These are phyloP conservation scores for Strigomonas galati DNA, from an alignment of 208 protist species.

Conservation along the genomic window DNA sequence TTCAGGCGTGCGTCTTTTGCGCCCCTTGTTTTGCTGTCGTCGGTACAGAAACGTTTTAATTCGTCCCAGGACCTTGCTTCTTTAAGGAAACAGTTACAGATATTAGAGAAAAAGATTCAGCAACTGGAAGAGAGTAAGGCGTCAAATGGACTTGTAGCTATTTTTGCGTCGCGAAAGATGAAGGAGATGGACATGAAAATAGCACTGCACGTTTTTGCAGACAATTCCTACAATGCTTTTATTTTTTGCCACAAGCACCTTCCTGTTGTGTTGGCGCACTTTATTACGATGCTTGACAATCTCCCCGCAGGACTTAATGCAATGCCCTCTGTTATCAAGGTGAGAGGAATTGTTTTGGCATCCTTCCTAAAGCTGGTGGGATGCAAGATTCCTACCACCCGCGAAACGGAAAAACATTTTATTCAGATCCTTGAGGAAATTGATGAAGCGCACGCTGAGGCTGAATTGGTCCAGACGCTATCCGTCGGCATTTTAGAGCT, in stretches of 20 bases:
- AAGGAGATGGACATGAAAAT: conserved; percentile 51
- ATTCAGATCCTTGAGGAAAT: conserved; percentile 61
- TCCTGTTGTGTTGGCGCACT: conserved; percentile 71
- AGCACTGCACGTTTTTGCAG: conserved; percentile 43
- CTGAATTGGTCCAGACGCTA: conserved; percentile 72
- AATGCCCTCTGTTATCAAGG: conserved; percentile 73
- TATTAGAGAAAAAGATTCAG: conserved; percentile 12
- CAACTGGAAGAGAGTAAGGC: conserved; percentile 53
- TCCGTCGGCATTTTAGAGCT: conserved; percentile 78
- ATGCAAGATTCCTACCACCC: conserved; percentile 59
- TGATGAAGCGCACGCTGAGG: conserved; percentile 57
- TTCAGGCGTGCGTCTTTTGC: too few relatives aligned
- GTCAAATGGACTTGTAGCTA: conserved; percentile 45
- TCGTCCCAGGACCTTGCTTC: too few relatives aligned
- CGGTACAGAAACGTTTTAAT: too few relatives aligned
- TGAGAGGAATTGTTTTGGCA: conserved; percentile 68
- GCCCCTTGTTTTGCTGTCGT: too few relatives aligned
- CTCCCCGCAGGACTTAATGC: conserved; percentile 83
- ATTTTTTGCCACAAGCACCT: conserved; percentile 86
- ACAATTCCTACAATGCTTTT: conserved; percentile 31
- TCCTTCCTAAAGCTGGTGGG: conserved; percentile 68
- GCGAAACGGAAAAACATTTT: conserved; percentile 48
- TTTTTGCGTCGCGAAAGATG: conserved; percentile 62
- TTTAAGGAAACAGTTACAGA: too few relatives aligned
- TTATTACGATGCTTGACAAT: conserved; percentile 59